Base-by-base conservation (phyloP, 345 rosid genomes). In the Physaria fendleri region DNA sequence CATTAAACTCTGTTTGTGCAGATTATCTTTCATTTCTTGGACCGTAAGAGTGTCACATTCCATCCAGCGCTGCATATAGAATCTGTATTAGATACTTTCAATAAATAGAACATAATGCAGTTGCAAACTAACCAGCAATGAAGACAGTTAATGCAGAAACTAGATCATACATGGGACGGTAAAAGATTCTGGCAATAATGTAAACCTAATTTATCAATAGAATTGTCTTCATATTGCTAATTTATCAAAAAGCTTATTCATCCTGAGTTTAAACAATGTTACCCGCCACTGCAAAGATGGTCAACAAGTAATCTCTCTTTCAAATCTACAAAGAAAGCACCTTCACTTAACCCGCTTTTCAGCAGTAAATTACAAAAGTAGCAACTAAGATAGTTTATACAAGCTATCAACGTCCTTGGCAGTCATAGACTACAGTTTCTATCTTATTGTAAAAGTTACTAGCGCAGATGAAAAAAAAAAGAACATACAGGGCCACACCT, bases 401-500 rank as follows among this genome's bases (percentile, higher is more conserved):
- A 50, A 62, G 50, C 10, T 27, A 39, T 20, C 24, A 23, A 38
- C n/a, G 6, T 49, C 47, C 58, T 37, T 24, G 21, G 8, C 22
- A 38, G 39, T 17, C 28, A 28, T 48, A 37, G 33, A 44, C 15
- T 6, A 22, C 30, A 8, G 22, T 14, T 8, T 11, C 9, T 33
- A 44, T 33, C 30, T 21, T 32, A 21, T 46, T 11, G n/a, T n/a
- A 6, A 34, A 16, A 24, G 25, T 32, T 12, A 24, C 24, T 46
- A 12, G 20, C 29, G 30, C 51, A 6, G n/a, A 46, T 23, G 34
- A 24, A 8, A 61, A 48, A 61, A 10, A 60, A 1, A 6, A 17
- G 38, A 55, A 44, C 43, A 57, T 8, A 32, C 37, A 48, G 69
- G 77, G 65, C 76, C 95, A 66, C 78, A 88, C 98, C 98, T 92